Evolutionary conservation across 495 filamentous ascomycete genomes (phyloP).

Genomic region (Hypoxylon cercidicola): DNA sequence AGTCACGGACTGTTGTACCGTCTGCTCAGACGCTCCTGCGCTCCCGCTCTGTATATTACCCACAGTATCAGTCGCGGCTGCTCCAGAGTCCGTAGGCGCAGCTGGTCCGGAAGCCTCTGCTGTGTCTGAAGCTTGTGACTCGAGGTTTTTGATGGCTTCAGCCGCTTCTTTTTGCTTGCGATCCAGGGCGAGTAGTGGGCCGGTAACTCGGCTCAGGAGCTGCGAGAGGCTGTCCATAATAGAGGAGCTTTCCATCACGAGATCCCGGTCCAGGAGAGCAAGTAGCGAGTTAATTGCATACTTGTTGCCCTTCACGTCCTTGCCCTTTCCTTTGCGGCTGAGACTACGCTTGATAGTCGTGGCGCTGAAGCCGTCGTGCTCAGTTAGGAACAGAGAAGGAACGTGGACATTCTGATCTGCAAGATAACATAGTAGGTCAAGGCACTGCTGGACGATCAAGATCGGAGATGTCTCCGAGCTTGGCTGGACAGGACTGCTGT

Average conservation of each 20-base stretch:
- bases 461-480: slow-evolving; percentile 87
- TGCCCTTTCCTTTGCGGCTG: slow-evolving; percentile 87
- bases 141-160: slow-evolving; percentile 68
- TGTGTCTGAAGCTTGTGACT: slow-evolving; percentile 51
- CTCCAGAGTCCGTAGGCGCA: slow-evolving; percentile 38
- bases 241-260: slow-evolving; percentile 92
- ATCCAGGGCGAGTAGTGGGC: slow-evolving; percentile 82
- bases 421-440: slow-evolving; percentile 81
- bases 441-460: slow-evolving; percentile 94
- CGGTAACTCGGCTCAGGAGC: slow-evolving; percentile 86
- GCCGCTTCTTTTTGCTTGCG: slow-evolving; percentile 79
- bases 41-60: slow-evolving; percentile 12
- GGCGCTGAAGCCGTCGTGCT: slow-evolving; percentile 81
- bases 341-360: slow-evolving; percentile 76
- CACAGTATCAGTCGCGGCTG: slow-evolving; percentile 26
- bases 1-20: slow-evolving; percentile 9
- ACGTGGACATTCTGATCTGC: slow-evolving; percentile 83
- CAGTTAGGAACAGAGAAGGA: slow-evolving; percentile 91
- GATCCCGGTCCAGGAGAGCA: slow-evolving; percentile 84
- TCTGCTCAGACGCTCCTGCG: slow-evolving; percentile 10
- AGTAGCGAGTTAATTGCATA: slow-evolving; percentile 93
- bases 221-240: slow-evolving; percentile 95
- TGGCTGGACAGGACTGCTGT: slow-evolving; percentile 57
- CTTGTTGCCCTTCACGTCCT: slow-evolving; percentile 80
- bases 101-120: slow-evolving; percentile 41